Conservation (phyloP, 495 filamentous ascomycete species). For the Choiromyces venosus region DNA sequence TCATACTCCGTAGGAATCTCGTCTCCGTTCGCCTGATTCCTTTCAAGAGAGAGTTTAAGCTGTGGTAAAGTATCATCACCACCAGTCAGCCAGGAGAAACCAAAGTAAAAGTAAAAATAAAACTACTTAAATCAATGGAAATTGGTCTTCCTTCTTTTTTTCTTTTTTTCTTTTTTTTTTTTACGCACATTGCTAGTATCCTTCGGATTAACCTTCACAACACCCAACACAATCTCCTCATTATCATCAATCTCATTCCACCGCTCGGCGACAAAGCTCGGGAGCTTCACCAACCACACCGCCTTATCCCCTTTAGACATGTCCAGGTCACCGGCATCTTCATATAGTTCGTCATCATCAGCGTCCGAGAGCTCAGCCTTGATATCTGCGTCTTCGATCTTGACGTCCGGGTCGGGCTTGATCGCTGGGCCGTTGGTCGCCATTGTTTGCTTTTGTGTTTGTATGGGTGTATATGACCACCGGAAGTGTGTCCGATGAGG, state of each 20-base stretch:
- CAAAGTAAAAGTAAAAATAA: constrained; percentile 4
- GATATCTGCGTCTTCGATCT: constrained; percentile 5
- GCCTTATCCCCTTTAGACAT: constrained; percentile 32
- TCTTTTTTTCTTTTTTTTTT: neutral
- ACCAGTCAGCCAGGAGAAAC: neutral
- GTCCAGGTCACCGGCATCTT: constrained; percentile 40
- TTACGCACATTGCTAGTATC: constrained; percentile 16
- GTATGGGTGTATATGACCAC: neutral
- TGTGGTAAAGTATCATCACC: constrained; percentile 8
- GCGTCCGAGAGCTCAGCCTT: constrained; percentile 23
- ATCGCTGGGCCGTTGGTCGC: neutral
- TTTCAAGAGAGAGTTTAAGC: constrained; percentile 37
- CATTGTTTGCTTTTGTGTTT: neutral
- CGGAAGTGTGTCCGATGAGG: neutral
- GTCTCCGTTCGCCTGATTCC: constrained; percentile 39
- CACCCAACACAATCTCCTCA: constrained; percentile 39
- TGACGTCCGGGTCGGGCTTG: neutral
- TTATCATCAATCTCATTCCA: constrained; percentile 43
- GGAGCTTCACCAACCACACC: constrained; percentile 41
- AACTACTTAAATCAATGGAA: constrained; percentile 14
- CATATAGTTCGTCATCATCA: constrained; percentile 40
- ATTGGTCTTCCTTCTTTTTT: neutral
- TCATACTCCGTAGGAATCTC: constrained; percentile 77
- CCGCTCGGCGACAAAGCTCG: constrained; percentile 38
- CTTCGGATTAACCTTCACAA: constrained; percentile 38